Percentiles rank a stretch among this genome's conserved stretches.
These are phyloP conservation scores for Pugionium dolabratum DNA, from an alignment of 345 rosid species.

Conservation along the genomic window DNA sequence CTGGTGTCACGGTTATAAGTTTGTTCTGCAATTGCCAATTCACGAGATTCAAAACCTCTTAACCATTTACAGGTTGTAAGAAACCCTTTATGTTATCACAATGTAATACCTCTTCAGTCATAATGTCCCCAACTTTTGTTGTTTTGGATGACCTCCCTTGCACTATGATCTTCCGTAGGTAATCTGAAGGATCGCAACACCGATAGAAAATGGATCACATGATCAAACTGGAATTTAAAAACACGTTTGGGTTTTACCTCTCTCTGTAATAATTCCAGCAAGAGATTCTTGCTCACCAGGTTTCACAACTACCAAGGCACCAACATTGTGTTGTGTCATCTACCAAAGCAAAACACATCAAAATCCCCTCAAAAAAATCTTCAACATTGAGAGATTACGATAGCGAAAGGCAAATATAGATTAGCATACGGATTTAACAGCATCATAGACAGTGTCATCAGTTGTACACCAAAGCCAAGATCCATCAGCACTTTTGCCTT, in stretches of 20 bases:
- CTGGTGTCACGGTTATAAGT: not conserved
- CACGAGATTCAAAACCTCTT: no score
- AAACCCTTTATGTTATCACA: not conserved
- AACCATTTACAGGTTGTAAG: no score
- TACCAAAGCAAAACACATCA: not conserved
- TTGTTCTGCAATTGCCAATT: not conserved
- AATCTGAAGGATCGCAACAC: not conserved
- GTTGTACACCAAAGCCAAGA: not conserved
- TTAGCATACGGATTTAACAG: not conserved
- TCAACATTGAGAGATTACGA: no score
- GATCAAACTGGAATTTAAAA: not conserved
- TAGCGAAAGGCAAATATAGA: not conserved
- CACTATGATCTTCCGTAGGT: not conserved
- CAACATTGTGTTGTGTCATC: conserved; percentile 1
- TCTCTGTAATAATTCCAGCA: not conserved
- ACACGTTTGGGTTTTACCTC: not conserved
- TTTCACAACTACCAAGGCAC: not conserved
- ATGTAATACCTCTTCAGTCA: not conserved
- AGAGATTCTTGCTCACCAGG: not conserved
- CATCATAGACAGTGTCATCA: not conserved
- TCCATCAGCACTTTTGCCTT: not conserved
- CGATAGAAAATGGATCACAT: no score
- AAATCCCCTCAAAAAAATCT: not conserved
- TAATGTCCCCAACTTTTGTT: not conserved
- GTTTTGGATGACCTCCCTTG: not conserved